Conservation (phyloP, 305 asterid species). For the Solanum hybrid region DNA sequence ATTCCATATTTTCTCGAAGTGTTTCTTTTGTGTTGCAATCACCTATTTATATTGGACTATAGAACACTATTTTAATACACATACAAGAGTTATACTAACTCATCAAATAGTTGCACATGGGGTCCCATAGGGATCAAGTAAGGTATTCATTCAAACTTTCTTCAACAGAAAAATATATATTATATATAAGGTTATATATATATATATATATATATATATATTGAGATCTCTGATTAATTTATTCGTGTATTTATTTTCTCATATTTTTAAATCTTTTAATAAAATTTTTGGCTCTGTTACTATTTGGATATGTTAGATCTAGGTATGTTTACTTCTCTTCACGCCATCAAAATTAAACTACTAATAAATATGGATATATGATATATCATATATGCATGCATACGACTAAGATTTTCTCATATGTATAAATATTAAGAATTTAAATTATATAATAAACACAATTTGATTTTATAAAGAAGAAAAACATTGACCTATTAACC, state of each 20-base stretch:
- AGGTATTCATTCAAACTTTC: fast-evolving
- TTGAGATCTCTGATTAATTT: too few relatives aligned
- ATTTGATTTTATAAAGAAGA: not conserved
- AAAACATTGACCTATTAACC: not conserved
- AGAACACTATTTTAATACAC: not conserved
- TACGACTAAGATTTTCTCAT: not conserved
- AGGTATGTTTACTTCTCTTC: not conserved
- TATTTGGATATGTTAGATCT: not conserved
- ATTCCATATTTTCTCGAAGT: too few relatives aligned
- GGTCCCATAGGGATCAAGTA: too few relatives aligned
- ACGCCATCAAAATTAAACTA: not conserved
- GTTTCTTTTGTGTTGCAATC: not conserved
- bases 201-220: too few relatives aligned
- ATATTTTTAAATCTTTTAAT: too few relatives aligned
- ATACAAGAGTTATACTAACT: not conserved
- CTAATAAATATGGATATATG: not conserved
- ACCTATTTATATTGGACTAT: not conserved
- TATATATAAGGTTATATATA: too few relatives aligned
- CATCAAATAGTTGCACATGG: not conserved
- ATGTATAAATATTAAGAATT: not conserved
- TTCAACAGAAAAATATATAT: not conserved
- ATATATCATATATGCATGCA: not conserved
- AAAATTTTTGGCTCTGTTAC: fast-evolving
- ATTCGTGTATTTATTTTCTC: not conserved
- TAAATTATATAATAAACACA: not conserved